These are phyloP conservation scores for Paratinospora sagittata DNA, from an alignment of 164 flowering plant species.

Conservation along the genomic window DNA sequence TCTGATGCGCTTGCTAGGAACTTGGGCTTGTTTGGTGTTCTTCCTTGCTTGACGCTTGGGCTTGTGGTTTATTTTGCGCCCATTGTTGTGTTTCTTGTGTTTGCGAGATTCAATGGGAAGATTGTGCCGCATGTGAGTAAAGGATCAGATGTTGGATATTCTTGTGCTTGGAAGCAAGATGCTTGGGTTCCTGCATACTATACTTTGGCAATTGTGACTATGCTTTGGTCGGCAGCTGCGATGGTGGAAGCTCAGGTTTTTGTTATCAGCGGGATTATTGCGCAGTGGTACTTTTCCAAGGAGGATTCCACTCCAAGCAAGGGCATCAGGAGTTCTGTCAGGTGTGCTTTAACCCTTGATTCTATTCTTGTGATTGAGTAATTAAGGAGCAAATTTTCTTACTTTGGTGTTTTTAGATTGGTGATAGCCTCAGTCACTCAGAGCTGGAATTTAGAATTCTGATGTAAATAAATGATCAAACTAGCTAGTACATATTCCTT, in stretches of 20 bases:
- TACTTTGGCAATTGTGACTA: constrained; percentile 74
- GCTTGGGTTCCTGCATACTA: constrained; percentile 93
- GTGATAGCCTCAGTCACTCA: not conserved
- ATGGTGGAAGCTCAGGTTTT: constrained; percentile 74
- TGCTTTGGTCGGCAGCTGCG: constrained; percentile 72
- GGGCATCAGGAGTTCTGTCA: constrained; percentile 67
- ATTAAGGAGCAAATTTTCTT: not conserved
- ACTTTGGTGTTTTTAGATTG: no score
- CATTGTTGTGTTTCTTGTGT: constrained; percentile 77
- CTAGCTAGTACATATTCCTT: no score
- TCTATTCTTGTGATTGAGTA: not conserved
- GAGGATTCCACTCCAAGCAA: constrained; percentile 45
- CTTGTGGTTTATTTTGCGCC: constrained; percentile 62
- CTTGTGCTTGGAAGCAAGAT: constrained; percentile 87
- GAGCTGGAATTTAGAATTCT: not conserved
- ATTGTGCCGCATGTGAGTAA: constrained; percentile 36
- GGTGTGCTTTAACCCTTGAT: constrained; percentile 35
- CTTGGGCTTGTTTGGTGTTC: constrained; percentile 57
- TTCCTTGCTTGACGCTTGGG: constrained; percentile 58
- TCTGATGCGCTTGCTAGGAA: constrained; percentile 67
- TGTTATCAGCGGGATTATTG: constrained; percentile 76
- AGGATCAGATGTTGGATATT: constrained; percentile 39
- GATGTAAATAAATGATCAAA: not conserved
- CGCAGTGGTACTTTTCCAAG: constrained; percentile 92
- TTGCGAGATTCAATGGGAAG: constrained; percentile 68